Evolutionary conservation across 257 asterid genomes (phyloP).

Genomic region (Solanum tacnaense): DNA sequence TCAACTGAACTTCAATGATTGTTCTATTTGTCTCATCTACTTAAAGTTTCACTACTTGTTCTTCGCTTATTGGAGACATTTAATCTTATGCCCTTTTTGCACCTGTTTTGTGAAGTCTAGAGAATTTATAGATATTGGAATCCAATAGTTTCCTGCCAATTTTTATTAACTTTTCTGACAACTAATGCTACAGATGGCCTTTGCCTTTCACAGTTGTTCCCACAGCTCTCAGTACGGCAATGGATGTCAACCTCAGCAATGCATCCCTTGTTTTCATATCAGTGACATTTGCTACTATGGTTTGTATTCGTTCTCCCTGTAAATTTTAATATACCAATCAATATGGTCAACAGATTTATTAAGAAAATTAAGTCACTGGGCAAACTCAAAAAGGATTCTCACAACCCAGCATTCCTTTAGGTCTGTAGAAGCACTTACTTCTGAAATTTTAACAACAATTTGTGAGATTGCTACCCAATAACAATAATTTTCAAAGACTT

Average conservation of each 20-base stretch:
- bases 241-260: constrained; percentile 97
- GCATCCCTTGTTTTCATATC: constrained; percentile 96
- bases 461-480: neutral
- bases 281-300: constrained; percentile 99
- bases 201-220: constrained; percentile 99
- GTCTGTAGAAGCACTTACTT: neutral
- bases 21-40: neutral
- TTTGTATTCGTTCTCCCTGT: constrained; percentile 22
- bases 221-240: constrained; percentile 91
- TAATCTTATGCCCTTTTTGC: neutral
- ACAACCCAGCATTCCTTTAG: neutral
- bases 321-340: neutral
- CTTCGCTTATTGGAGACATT: neutral
- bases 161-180: constrained; percentile 61
- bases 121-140: neutral
- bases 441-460: neutral
- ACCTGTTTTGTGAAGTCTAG: neutral
- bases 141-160: constrained; percentile 10
- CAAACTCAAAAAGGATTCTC: neutral
- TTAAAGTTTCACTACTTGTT: neutral
- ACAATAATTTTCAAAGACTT: neutral
- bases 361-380: neutral
- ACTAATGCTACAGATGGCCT: constrained; percentile 95
- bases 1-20: neutral
- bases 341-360: neutral